Base-by-base conservation (phyloP, 2,329 filamentous ascomycete species). In the Fusarium bactridioides region DNA sequence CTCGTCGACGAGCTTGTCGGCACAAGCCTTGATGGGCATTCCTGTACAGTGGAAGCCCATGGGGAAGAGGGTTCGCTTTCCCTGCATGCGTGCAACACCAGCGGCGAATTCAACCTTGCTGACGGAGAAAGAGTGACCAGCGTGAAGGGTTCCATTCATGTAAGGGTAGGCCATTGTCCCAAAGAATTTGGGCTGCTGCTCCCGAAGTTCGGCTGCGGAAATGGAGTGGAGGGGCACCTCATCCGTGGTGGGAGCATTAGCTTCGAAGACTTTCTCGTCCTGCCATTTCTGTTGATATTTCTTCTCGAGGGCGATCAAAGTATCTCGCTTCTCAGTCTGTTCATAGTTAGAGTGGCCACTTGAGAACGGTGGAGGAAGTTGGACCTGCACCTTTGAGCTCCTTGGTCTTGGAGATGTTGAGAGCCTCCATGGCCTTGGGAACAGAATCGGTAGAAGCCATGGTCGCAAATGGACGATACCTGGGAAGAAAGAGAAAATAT, bases 1-100 rank as follows among this genome's bases (percentile, higher is more conserved):
- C 84, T 99, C 96, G 70, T 94, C 91, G 66, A 92, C 90, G 50
- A 99, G 89, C 86, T 98, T 98, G 86, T 99, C 95, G 61, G 96
- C 94, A 78, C 94, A 97, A 10, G 96, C 95, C 84, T 98, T 98
- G 86, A 99, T 99, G 50, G 95, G 94, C 92, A 99, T 97, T 77
- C 96, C 96, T 0, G 95, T 98, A 84, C 83, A 84, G 86, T 99
- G 96, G 85, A 94, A 99, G 37, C 95, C 96, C 79, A 96, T 92
- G 64, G 96, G 96, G 81, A 96, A 98, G 59, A 98, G 86, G 64
- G 92, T 88, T 59, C 92, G 88, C 86, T 95, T 95, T 79, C 96
- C 96, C 81, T 94, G 90, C 94, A 98, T 97, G 62, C 95, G 89
- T 51, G 93, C 92, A 79, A 94, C 95, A 47, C 95, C 94, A 29